A percentile compares a stretch with the other conserved stretches of the same genome.
phyloP scores from a whole-genome alignment of 768 basidiomycete species.

The Termitomyces sp. region DNA sequence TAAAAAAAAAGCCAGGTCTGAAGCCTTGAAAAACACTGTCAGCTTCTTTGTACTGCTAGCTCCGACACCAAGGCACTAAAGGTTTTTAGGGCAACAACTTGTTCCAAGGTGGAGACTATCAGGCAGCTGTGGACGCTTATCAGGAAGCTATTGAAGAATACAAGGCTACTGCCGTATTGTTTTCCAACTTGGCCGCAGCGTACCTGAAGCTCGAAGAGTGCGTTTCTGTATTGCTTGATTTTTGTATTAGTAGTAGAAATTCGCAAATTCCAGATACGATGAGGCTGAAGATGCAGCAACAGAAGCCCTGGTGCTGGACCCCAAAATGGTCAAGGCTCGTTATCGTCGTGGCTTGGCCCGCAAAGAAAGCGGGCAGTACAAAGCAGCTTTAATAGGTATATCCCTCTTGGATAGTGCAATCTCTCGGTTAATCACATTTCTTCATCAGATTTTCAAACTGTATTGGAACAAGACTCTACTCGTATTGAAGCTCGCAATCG shows the following conservation, averaged over 20 bases:
- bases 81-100: conserved; percentile 25
- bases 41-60: not conserved
- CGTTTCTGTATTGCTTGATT: not conserved
- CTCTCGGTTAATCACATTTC: not conserved
- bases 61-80: not conserved
- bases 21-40: conserved; percentile 9
- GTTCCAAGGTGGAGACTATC: conserved; percentile 26
- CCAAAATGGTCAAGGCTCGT: conserved; percentile 30
- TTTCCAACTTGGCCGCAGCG: conserved; percentile 30
- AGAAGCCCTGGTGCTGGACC: conserved; percentile 29
- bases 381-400: conserved; percentile 24
- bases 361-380: conserved; percentile 19
- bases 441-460: conserved; percentile 21
- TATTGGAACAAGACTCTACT: conserved; percentile 20
- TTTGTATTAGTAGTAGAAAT: not conserved
- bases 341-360: conserved; percentile 35
- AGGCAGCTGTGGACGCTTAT: conserved; percentile 24
- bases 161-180: conserved; percentile 28
- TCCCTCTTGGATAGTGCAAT: not conserved
- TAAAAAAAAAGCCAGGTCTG: not conserved
- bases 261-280: conserved; percentile 24
- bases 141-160: conserved; percentile 22
- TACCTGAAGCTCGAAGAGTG: conserved; percentile 32
- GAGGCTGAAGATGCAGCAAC: conserved; percentile 34
- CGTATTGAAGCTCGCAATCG: conserved; percentile 15